These are phyloP conservation scores for Paraconiothyrium brasiliense DNA, from an alignment of 2,329 filamentous ascomycete species.

Conservation along the genomic window DNA sequence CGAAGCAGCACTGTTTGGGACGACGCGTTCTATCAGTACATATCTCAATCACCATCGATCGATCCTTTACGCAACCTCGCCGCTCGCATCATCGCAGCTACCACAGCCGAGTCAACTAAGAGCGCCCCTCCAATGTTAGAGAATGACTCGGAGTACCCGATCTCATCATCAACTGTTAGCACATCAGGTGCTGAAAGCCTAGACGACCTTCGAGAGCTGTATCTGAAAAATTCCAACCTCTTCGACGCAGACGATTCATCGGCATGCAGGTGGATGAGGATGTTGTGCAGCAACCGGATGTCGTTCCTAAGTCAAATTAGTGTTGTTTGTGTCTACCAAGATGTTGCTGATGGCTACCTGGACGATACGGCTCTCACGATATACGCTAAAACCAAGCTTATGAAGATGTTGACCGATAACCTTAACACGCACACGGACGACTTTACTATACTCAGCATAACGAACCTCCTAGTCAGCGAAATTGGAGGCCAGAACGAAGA, in stretches of 20 bases:
- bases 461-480: constrained; percentile 45
- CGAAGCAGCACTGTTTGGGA: constrained; percentile 28
- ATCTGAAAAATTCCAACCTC: constrained; percentile 31
- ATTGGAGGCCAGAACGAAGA: constrained; percentile 39
- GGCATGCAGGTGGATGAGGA: constrained; percentile 36
- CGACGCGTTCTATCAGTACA: constrained; percentile 27
- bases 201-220: constrained; percentile 34
- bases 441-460: constrained; percentile 42
- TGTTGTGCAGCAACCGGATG: constrained; percentile 38
- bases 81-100: constrained; percentile 36
- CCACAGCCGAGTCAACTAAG: constrained; percentile 29
- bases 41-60: constrained; percentile 30
- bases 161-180: constrained; percentile 20
- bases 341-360: constrained; percentile 37
- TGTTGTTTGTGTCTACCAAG: constrained; percentile 44
- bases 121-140: constrained; percentile 36
- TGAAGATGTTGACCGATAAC: constrained; percentile 38
- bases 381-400: constrained; percentile 42
- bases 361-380: constrained; percentile 44
- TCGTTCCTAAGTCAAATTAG: constrained; percentile 47
- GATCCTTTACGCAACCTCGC: constrained; percentile 35
- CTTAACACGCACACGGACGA: constrained; percentile 37
- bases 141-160: constrained; percentile 35
- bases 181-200: constrained; percentile 25
- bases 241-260: constrained; percentile 31